Conservation (phyloP, 352 stramenopile genomes). For the Chrysophaeum taylorii region DNA sequence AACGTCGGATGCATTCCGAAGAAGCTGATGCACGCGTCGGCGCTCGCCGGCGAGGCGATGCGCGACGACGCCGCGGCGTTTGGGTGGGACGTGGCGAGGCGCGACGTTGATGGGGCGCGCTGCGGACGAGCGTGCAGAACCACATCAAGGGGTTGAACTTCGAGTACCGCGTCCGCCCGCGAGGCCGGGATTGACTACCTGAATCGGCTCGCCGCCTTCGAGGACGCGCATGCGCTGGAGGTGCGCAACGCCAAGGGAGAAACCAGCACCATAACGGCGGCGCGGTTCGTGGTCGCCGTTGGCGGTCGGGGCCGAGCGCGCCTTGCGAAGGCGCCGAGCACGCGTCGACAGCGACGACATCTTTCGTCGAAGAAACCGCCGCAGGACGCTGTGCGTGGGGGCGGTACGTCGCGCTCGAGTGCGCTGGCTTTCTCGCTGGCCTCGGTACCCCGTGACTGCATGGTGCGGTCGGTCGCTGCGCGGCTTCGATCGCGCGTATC, state of each 20-base stretch:
- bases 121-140: constrained; percentile 83
- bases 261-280: constrained; percentile 69
- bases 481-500: constrained; percentile 88
- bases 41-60: constrained; percentile 72
- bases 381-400: constrained; percentile 87
- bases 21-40: constrained; percentile 96
- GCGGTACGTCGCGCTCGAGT: constrained; percentile 96
- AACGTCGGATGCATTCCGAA: constrained; percentile 99
- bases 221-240: constrained; percentile 82
- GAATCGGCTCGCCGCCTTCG: constrained; percentile 69
- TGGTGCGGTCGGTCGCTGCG: constrained; percentile 90
- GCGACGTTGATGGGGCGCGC: constrained; percentile 58
- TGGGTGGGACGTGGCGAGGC: constrained; percentile 52
- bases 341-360: constrained; percentile 80
- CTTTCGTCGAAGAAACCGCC: constrained; percentile 66
- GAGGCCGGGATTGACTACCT: constrained; percentile 75
- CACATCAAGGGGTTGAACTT: constrained; percentile 97
- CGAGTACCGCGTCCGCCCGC: constrained; percentile 87
- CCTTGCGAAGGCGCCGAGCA: constrained; percentile 77
- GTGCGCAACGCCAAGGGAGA: constrained; percentile 70
- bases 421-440: constrained; percentile 86
- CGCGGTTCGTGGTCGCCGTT: constrained; percentile 83
- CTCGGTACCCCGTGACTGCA: constrained; percentile 92
- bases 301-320: no score
- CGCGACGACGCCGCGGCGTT: constrained; percentile 64